phyloP scores from a whole-genome alignment of 805 yeast genomes.

The Candida ascalaphidarum region DNA sequence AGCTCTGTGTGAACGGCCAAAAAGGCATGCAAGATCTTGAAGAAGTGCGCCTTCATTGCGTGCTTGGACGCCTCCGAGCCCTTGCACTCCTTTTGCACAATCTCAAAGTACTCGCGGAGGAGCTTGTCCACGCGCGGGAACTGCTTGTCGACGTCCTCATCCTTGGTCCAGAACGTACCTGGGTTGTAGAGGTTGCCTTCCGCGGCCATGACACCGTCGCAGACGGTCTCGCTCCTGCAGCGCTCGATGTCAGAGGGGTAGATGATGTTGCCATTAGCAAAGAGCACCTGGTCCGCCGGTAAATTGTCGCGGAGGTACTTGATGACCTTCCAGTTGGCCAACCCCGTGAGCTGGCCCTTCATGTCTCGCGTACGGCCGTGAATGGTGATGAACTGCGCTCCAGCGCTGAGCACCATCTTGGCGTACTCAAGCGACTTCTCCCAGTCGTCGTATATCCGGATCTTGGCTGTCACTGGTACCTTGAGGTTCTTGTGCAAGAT shows the following conservation, averaged over 20 bases:
- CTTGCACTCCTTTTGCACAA: slow-evolving; percentile 51
- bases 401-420: slow-evolving; percentile 78
- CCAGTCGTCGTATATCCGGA: slow-evolving; percentile 79
- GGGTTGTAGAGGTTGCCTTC: slow-evolving; percentile 94
- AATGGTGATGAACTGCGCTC: slow-evolving; percentile 90
- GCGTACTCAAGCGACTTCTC: slow-evolving; percentile 84
- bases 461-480: slow-evolving; percentile 92
- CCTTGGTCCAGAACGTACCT: slow-evolving; percentile 65
- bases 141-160: slow-evolving; percentile 47
- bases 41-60: slow-evolving; percentile 89
- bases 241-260: slow-evolving; percentile 78
- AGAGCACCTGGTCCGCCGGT: slow-evolving; percentile 73
- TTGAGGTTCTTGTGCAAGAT: slow-evolving; percentile 67
- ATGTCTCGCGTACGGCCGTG: slow-evolving; percentile 96
- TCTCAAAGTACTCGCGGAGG: slow-evolving; percentile 81
- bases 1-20: slow-evolving; percentile 70
- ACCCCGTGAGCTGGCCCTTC: slow-evolving; percentile 94
- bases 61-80: slow-evolving; percentile 70
- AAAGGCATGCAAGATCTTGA: slow-evolving; percentile 78
- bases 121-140: slow-evolving; percentile 83
- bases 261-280: slow-evolving; percentile 91
- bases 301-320: slow-evolving; percentile 70
- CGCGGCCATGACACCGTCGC: slow-evolving; percentile 96
- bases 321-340: slow-evolving; percentile 87
- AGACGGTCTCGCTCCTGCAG: slow-evolving; percentile 52